phyloP scores from a whole-genome alignment of 306 rosid genomes.

The Vigna trinervia region DNA sequence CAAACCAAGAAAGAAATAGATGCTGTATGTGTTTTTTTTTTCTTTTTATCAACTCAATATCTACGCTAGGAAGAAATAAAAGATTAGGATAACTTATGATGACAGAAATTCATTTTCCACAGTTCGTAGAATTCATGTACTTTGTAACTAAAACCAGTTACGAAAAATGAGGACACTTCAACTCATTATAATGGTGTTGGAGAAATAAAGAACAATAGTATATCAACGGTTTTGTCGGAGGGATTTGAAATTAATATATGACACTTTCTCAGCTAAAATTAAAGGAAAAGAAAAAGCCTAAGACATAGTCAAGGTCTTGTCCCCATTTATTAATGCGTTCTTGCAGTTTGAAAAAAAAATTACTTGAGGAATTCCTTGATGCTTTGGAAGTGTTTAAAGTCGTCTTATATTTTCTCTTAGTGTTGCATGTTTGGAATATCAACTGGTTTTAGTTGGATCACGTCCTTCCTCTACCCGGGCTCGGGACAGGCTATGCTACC shows the following conservation, averaged over 20 bases:
- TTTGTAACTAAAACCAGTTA: slow-evolving; percentile 35
- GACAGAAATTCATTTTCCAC: background rate
- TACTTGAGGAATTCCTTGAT: slow-evolving; percentile 6
- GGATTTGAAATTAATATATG: background rate
- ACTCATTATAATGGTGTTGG: background rate
- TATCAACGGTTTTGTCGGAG: background rate
- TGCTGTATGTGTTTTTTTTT: background rate
- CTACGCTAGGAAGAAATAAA: background rate
- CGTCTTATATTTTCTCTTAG: background rate
- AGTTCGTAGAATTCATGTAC: background rate
- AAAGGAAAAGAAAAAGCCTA: background rate
- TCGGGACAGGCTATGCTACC: background rate
- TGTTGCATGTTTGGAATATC: background rate
- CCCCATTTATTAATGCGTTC: slow-evolving; percentile 10
- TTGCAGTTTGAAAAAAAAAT: background rate
- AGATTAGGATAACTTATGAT: slow-evolving; percentile 12
- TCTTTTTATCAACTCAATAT: background rate
- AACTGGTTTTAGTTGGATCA: background rate
- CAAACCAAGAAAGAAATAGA: slow-evolving; percentile 6
- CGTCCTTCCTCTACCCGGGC: background rate
- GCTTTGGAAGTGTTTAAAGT: background rate
- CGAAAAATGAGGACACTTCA: background rate
- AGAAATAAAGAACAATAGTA: background rate
- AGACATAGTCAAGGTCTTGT: background rate
- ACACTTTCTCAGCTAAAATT: background rate